Conservation (phyloP, 495 filamentous ascomycete species). For the Daldinia vernicosa region DNA sequence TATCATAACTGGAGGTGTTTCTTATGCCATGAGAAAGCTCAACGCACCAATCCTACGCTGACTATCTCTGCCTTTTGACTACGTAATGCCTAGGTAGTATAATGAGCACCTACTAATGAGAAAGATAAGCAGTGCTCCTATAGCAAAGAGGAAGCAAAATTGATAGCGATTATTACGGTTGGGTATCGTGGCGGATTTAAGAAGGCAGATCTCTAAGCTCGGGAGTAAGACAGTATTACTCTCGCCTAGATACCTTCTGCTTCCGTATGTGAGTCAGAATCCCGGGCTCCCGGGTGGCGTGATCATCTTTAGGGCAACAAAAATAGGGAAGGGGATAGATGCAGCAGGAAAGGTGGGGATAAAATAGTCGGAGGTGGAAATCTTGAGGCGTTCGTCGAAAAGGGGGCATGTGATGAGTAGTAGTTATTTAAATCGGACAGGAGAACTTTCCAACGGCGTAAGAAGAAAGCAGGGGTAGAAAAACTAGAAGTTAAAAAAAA, state of each 20-base stretch:
- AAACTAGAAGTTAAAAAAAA: not conserved
- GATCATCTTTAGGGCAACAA: slow-evolving; percentile 19
- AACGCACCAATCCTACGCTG: slow-evolving; percentile 6
- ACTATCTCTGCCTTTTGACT: not conserved
- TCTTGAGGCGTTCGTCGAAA: slow-evolving; percentile 7
- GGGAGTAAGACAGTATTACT: slow-evolving; percentile 20
- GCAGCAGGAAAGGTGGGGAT: slow-evolving; percentile 18
- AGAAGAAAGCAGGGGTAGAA: not conserved
- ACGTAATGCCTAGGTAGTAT: not conserved
- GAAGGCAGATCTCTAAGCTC: slow-evolving; percentile 12
- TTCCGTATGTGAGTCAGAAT: slow-evolving; percentile 35
- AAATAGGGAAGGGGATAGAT: slow-evolving; percentile 19
- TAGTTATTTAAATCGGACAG: slow-evolving; percentile 14
- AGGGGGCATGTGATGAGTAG: slow-evolving; percentile 25
- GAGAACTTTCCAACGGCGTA: not conserved
- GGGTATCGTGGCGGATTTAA: not conserved
- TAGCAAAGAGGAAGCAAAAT: too few species aligned
- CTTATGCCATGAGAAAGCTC: not conserved
- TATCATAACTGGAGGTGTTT: not conserved
- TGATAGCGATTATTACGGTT: slow-evolving; percentile 6
- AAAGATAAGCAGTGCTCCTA: not conserved
- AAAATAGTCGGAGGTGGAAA: slow-evolving; percentile 6
- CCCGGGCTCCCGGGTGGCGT: slow-evolving; percentile 26
- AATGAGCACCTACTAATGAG: slow-evolving; percentile 1
- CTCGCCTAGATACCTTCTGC: slow-evolving; percentile 14